phyloP scores from a whole-genome alignment of 495 filamentous ascomycete species.

The Neurospora sp. region DNA sequence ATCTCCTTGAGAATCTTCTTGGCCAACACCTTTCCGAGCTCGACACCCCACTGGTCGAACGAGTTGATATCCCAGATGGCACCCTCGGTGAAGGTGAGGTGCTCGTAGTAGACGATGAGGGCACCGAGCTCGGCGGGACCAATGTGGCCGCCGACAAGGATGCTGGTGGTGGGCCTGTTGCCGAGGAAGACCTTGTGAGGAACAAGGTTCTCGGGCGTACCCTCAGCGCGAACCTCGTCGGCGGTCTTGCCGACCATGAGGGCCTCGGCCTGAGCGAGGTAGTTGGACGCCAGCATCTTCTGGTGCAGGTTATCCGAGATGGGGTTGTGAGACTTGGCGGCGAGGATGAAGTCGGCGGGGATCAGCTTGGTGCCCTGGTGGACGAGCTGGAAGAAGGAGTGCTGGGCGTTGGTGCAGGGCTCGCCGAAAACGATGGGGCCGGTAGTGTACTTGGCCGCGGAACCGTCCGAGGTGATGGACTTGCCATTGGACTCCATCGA shows the following conservation, averaged over 20 bases:
- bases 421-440: slow-evolving; percentile 91
- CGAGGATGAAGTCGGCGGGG: slow-evolving; percentile 94
- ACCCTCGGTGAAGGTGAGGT: slow-evolving; percentile 94
- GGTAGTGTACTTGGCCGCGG: slow-evolving; percentile 94
- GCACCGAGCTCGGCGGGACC: slow-evolving; percentile 90
- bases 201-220: slow-evolving; percentile 66
- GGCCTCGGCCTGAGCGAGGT: slow-evolving; percentile 94
- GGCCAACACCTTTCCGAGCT: slow-evolving; percentile 90
- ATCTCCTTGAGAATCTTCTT: slow-evolving; percentile 79
- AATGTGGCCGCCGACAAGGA: slow-evolving; percentile 81
- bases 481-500: slow-evolving; percentile 99
- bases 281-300: slow-evolving; percentile 98
- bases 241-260: slow-evolving; percentile 97
- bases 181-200: slow-evolving; percentile 99
- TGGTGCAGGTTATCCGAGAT: slow-evolving; percentile 87
- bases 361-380: slow-evolving; percentile 99
- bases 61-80: slow-evolving; percentile 99
- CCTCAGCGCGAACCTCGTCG: slow-evolving; percentile 82
- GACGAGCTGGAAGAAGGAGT: slow-evolving; percentile 98
- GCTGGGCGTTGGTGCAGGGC: slow-evolving; percentile 97
- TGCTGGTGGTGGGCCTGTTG: slow-evolving; percentile 91
- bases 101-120: slow-evolving; percentile 97
- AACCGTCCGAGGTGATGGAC: slow-evolving; percentile 81
- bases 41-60: slow-evolving; percentile 99
- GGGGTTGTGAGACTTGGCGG: slow-evolving; percentile 93